Percentiles rank a stretch among this genome's conserved stretches.
Evolutionary conservation across 306 rosid genomes (phyloP).

Genomic region (Pterocarpus santalinus): DNA sequence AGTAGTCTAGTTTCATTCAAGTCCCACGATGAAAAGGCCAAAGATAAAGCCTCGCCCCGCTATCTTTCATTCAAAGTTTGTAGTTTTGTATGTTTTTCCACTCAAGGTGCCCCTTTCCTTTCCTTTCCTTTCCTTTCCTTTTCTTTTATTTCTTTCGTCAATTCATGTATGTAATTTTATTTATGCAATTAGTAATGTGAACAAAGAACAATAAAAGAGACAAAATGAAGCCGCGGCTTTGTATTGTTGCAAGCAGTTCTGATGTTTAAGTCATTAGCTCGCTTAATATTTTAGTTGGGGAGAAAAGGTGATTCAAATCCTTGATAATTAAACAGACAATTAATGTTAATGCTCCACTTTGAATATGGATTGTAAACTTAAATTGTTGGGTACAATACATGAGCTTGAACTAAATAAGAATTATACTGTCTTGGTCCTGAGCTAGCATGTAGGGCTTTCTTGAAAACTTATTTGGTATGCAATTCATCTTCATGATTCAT

Average conservation of each 20-base stretch:
- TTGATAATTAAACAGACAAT: neutral
- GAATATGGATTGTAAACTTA: neutral
- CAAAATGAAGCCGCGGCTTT: neutral
- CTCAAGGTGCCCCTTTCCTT: neutral
- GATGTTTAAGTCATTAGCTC: neutral
- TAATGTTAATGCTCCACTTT: neutral
- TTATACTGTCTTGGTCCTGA: neutral
- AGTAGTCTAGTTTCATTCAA: constrained; percentile 34
- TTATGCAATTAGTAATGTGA: neutral
- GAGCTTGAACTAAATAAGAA: neutral
- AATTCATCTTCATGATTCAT: constrained; percentile 16
- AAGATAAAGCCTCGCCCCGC: constrained; percentile 14
- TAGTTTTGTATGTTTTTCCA: constrained; percentile 23
- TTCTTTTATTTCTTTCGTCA: neutral
- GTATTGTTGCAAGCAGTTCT: neutral
- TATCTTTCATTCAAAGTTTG: constrained; percentile 26
- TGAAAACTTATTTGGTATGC: neutral
- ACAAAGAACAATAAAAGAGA: neutral
- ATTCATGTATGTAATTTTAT: neutral
- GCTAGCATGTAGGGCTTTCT: too few relatives aligned
- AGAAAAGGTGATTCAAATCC: neutral
- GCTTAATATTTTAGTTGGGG: neutral
- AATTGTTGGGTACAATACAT: neutral
- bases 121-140: neutral
- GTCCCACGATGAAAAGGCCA: constrained; percentile 48